Conservation (phyloP, 164 flowering plant species). For the Euptelea pleiosperma region DNA sequence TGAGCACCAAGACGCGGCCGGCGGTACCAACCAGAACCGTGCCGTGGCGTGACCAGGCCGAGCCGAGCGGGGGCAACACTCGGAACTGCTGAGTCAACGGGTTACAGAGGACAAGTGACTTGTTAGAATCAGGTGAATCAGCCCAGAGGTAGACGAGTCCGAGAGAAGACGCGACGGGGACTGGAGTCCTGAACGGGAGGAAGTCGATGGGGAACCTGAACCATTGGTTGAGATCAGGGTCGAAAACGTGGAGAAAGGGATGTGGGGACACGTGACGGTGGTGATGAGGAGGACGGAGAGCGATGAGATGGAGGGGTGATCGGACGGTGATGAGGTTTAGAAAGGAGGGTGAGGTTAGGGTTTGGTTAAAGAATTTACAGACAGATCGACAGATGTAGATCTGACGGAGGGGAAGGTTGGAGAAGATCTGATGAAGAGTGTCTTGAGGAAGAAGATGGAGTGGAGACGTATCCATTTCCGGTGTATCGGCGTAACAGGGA, state of each 20-base stretch:
- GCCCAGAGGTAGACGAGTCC: conserved; percentile 71
- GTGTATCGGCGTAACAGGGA: neutral
- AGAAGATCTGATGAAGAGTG: conserved; percentile 73
- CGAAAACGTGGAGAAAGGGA: conserved; percentile 46
- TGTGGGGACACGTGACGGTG: conserved; percentile 27
- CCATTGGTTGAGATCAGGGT: conserved; percentile 48
- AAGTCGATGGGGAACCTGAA: conserved; percentile 59
- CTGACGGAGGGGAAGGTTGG: conserved; percentile 63
- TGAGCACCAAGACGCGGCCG: conserved; percentile 59
- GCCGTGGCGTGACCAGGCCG: conserved; percentile 98
- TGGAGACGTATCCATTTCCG: conserved; percentile 25
- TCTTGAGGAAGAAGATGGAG: conserved; percentile 62
- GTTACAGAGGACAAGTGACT: conserved; percentile 66
- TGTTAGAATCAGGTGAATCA: conserved; percentile 37
- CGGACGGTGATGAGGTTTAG: conserved; percentile 31
- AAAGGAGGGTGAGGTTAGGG: conserved; percentile 58
- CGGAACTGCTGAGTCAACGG: conserved; percentile 58
- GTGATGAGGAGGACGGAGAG: conserved; percentile 60
- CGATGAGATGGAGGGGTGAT: conserved; percentile 46
- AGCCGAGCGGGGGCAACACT: conserved; percentile 75
- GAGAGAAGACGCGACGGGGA: conserved; percentile 38
- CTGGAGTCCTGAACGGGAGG: conserved; percentile 37
- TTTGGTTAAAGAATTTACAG: conserved; percentile 54
- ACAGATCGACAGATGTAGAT: conserved; percentile 63
- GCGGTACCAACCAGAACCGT: conserved; percentile 56